Base-by-base conservation (phyloP, 345 rosid species). In the Syzygium grande region DNA sequence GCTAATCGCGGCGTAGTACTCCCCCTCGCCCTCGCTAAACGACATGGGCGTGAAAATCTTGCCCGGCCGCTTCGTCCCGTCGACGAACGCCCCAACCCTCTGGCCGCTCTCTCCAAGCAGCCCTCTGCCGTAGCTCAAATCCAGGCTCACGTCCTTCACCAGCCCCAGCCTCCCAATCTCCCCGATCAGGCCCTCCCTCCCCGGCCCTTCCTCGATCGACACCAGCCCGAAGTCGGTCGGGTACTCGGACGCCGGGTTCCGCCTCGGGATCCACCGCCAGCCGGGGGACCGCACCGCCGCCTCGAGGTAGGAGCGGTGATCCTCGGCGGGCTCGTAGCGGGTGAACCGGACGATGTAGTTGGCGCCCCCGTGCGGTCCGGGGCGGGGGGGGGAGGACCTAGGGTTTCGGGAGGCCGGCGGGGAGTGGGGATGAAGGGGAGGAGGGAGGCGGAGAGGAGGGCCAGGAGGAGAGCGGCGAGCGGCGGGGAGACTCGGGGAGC, bases 261-360 rank as follows among this genome's bases (percentile, higher is more conserved):
- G 88, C 89, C 99, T 93, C 92, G 92, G 93, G 94, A 96, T 92
- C 99, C 99, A 97, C 77, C 93, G 91, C 99, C 99, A 97, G n/a
- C 96, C 95, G 52, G 54, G 91, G 58, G 94, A 91, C 88, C 90
- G 90, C 83, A 95, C 84, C 87, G 85, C 80, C 55, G 94, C 93
- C 89, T 92, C 92, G 89, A 98, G 93, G 92, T 94, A 95, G 51
- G 87, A 55, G 8, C 92, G 95, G 90, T 95, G 96, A 84, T 92
- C 90, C 59, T 91, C 92, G 51, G 96, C 94, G 78, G 85, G 85
- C 80, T 87, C 90, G 91, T 98, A 98, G 86, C 91, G 92, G 34
- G 86, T 94, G 93, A 98, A 98, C 55, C 99, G 95, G 92, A 95
- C 94, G 87, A 98, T 93, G 93, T 93, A 95, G 91, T 92, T 94